Base-by-base conservation (phyloP, 1,139 yeast genomes). In the Pichia sp. region DNA sequence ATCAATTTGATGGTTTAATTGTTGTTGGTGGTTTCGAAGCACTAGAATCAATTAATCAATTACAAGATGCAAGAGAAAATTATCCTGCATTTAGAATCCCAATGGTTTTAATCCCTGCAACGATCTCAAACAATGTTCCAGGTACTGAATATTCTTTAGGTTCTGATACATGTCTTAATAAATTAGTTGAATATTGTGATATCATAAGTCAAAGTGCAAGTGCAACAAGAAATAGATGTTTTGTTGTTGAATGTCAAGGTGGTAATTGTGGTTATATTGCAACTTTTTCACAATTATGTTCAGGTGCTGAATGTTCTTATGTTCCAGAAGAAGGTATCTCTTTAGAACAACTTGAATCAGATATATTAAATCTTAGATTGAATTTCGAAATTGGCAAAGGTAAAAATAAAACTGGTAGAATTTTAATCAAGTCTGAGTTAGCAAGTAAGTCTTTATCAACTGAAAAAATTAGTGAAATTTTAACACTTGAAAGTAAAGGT, bases 361-460 rank as follows among this genome's bases (percentile, higher is more conserved):
- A 84, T 64, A 79, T 84, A 58, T 72, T 71, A 46, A 71, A 83
- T 27, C 70, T 84, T 60, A 75, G 75, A 58, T 80, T 75, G 55
- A 74, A 81, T 51, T 84, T 81, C 68, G 73, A 75, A 41, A 71
- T 75, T 54, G 87, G 82, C 57, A 68, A 74, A 46, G 88, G 87
- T 52, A 77, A 80, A 67, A 76, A 80, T 61, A 79, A 83, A 65
- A 75, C 82, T 48, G 99, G 99, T 60, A 87, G 93, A 69, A 74
- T 93, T 61, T 73, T 93, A 53, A 77, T 93, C 55, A 84, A 95
- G 68, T 89, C 90, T 62, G 96, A 87, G 64, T 79, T 83, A 64
- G 95, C 98, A 2, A 85, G 96, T 27, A 74, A 79, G 55, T 90
- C 91, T 33, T 84, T 88, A 67, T 76, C 91, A 34, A 88, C 98